Evolutionary conservation across 495 filamentous ascomycete genomes (phyloP), one percentile per base, ranked within the genome.

Genomic region (Lasiosphaeria ovina): DNA sequence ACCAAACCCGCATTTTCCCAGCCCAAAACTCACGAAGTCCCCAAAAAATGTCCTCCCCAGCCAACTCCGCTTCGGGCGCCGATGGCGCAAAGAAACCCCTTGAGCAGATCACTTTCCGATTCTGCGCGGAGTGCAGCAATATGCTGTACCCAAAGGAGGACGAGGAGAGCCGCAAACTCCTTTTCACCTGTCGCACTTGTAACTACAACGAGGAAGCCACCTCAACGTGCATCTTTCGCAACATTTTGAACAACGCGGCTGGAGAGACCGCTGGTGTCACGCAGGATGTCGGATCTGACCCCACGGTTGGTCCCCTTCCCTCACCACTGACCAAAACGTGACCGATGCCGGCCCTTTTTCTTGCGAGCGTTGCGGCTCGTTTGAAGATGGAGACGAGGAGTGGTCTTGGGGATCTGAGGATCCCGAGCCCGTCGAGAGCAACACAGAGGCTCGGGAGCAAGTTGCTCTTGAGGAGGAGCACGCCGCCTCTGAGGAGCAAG

Each of bases 101-200:
- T 57, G 89, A 92, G 69, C 91, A 93, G 73, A 89, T 97, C 70
- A 89, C 91, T 38, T 98, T 98, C 79, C 87, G 89, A 61, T 98
- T 98, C 83, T 98, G 94, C 78, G 88, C 90, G 59, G 94, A 98
- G 81, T 98, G 94, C 77, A 94, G 91, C 66, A 99, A 99, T 82
- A 89, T 99, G 85, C 81, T 99, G 55, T 98, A 97, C 73, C 94
- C 94, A 12, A 92, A 93, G 74, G 94, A 99, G 79, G 91, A 97
- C 73, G 80, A 81, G 55, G 73, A 78, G 51, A 71, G 73, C 9
- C 79, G 76, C 71, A 77, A 76, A 70, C 74, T 83, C 38, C 73
- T 79, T 61, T 82, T 82, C 64, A 77, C 77, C 16, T 99, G 94
- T 79, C 89, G 92, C 57, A 96, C 91, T 45, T 99, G 94, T 79